Evolutionary conservation across 495 filamentous ascomycete genomes (phyloP).

Genomic region (Mycothermus thermophilus): DNA sequence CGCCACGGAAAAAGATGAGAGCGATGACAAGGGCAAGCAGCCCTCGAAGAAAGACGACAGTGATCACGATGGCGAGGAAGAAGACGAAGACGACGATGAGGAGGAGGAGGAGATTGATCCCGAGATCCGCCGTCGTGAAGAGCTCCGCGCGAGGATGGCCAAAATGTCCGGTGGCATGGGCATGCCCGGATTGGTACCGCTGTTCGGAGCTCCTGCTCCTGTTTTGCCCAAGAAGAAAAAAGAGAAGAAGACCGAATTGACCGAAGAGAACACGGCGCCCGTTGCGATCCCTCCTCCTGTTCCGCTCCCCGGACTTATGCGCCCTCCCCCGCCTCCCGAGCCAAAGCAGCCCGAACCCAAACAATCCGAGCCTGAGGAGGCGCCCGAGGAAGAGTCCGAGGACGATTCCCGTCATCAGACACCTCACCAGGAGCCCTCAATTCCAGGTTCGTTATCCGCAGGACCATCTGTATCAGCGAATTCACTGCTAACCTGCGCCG

Average conservation of each 20-base stretch:
- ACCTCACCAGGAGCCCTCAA: slow-evolving; percentile 25
- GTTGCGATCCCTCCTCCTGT: slow-evolving; percentile 45
- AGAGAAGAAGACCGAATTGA: slow-evolving; percentile 29
- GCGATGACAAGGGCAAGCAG: slow-evolving; percentile 40
- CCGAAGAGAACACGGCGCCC: slow-evolving; percentile 36
- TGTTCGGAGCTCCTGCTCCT: slow-evolving; percentile 48
- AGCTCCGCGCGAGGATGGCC: slow-evolving; percentile 86
- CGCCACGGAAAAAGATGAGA: slow-evolving; percentile 58
- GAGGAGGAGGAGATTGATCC: slow-evolving; percentile 88
- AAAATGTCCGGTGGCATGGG: slow-evolving; percentile 98
- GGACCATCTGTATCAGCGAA: slow-evolving; percentile 7
- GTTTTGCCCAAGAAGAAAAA: slow-evolving; percentile 51
- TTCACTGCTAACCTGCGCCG: slow-evolving; percentile 19
- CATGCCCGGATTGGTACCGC: slow-evolving; percentile 82
- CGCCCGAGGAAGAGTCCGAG: slow-evolving; percentile 24
- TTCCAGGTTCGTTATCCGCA: slow-evolving; percentile 33
- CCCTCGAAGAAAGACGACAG: slow-evolving; percentile 22
- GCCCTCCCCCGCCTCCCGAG: slow-evolving; percentile 17
- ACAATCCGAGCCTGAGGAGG: slow-evolving; percentile 6
- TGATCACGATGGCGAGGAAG: slow-evolving; percentile 38
- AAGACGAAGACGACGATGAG: slow-evolving; percentile 53
- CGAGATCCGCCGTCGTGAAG: slow-evolving; percentile 72
- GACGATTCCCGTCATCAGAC: slow-evolving; percentile 19
- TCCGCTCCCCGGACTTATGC: slow-evolving; percentile 58
- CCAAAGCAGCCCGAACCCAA: slow-evolving; percentile 19